Evolutionary conservation across 1,284 basidiomycete genomes (phyloP), one percentile per base, ranked within the genome.

Genomic region (Anthracocystis walkeri): DNA sequence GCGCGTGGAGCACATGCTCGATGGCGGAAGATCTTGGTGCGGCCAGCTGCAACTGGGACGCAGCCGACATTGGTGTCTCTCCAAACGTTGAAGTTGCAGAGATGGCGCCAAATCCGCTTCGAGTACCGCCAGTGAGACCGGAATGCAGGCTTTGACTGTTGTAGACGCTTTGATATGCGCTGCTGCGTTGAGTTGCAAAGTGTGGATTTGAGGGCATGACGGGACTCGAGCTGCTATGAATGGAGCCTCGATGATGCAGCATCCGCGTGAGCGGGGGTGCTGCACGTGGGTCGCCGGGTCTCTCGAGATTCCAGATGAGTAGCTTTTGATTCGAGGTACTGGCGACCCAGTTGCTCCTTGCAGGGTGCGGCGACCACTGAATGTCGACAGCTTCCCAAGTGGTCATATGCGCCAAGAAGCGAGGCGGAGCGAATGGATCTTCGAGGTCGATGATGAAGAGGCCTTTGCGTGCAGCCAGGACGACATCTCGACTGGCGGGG

Each of bases 381-480:
- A 95, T 82, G 50, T 86, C 96, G 7, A 95, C 95, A 4, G 97
- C 94, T 80, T 97, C 94, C 94, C 95, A 98, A 10, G 93, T 94
- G 3, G 95, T 95, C 12, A 94, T 93, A 86, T 99, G 95, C 3
- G 96, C 95, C 11, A 98, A 89, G 82, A 94, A 97, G 48, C 96
- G 90, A 16, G 97, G 96, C 0, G 94, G 89, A 68, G 93, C 91
- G 40, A 93, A 89, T 0, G 94, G 93, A 27, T 92, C 90, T 68
- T 95, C 92, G 8, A 99, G 88, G 86, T 98, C 96, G 75, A 99
- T 92, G 69, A 99, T 95, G 85, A 94, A 98, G n/a, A 99, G 88
- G 0, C 96, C 96, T 75, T 94, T 92, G 8, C 96, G 90, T 7
- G 85, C 85, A 29, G 81, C 83, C 14, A 85, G 71, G 8, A 84